These are phyloP conservation scores for Ceratobasidium sp. DNA, from an alignment of 1,284 basidiomycete species.

Conservation along the genomic window DNA sequence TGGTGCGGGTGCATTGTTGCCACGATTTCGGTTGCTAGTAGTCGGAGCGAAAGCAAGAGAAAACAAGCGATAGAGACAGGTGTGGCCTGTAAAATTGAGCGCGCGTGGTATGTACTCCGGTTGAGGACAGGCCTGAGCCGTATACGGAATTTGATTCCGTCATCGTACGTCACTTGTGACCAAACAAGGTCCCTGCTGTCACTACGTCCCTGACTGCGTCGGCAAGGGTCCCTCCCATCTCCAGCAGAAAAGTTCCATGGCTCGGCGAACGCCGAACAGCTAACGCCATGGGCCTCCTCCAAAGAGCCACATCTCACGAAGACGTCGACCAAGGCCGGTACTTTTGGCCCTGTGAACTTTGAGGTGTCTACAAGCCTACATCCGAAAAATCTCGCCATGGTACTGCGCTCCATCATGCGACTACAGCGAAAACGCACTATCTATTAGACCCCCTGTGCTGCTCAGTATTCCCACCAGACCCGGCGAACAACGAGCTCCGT, in stretches of 20 bases:
- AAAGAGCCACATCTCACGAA: conserved; percentile 97
- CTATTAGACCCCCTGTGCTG: conserved; percentile 77
- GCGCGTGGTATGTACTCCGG: too few species aligned
- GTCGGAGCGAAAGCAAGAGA: too few species aligned
- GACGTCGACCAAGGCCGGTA: conserved; percentile 87
- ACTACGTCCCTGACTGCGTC: conserved; percentile 98
- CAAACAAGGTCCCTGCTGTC: conserved; percentile 97
- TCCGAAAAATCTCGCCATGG: conserved; percentile 32
- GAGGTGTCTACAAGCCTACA: conserved; percentile 65
- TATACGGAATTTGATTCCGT: conserved; percentile 56
- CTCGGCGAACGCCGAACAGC: conserved; percentile 72
- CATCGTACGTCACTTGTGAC: conserved; percentile 73
- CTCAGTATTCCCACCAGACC: too few species aligned
- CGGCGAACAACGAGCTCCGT: too few species aligned
- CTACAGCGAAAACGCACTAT: conserved; percentile 53
- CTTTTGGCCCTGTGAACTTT: conserved; percentile 97
- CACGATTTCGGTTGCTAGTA: too few species aligned
- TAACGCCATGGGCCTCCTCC: conserved; percentile 95
- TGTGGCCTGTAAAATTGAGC: too few species aligned
- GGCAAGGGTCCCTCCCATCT: conserved; percentile 94
- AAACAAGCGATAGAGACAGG: too few species aligned
- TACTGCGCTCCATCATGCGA: too few species aligned
- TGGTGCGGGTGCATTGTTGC: too few species aligned
- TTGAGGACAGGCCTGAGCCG: too few species aligned
- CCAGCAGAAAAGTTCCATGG: conserved; percentile 84